Conservation (phyloP, 768 basidiomycete species). For the Mycena filopes region DNA sequence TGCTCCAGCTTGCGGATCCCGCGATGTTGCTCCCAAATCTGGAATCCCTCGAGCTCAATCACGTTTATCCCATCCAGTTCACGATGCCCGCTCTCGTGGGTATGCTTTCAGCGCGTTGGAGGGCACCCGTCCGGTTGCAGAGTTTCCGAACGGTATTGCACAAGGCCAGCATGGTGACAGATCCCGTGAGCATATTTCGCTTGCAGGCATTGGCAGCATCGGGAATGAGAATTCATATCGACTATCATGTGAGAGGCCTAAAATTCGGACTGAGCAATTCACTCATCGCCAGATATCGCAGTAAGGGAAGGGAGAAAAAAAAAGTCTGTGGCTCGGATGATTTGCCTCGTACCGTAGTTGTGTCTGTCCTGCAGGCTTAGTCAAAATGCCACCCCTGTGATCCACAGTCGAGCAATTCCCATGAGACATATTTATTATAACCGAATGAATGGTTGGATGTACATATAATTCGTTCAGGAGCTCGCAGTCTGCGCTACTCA, state of each 20-base stretch:
- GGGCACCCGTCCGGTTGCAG: constrained; percentile 7
- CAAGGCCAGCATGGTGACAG: constrained; percentile 8
- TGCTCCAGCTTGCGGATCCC: constrained; percentile 3
- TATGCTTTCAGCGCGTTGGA: constrained; percentile 7
- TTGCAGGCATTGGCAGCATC: constrained; percentile 3
- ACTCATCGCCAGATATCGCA: no score
- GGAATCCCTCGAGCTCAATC: constrained; percentile 7
- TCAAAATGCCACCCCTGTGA: neutral
- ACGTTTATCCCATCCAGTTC: constrained; percentile 17
- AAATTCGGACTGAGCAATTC: no score
- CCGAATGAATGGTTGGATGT: neutral
- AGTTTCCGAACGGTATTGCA: constrained; percentile 11
- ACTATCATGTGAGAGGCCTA: neutral
- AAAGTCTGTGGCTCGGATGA: no score
- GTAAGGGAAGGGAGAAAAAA: no score
- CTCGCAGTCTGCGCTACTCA: neutral
- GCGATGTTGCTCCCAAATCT: constrained; percentile 1
- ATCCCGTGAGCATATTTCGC: constrained; percentile 6
- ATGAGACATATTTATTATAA: constrained; percentile 22
- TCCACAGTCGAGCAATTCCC: constrained; percentile 3
- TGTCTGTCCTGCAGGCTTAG: neutral
- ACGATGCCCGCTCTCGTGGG: constrained; percentile 15
- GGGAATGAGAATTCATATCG: constrained; percentile 13
- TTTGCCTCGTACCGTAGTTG: no score
- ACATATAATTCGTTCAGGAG: neutral